Conservation (phyloP, 169 alveolate species). For the Eimeria sp. region DNA sequence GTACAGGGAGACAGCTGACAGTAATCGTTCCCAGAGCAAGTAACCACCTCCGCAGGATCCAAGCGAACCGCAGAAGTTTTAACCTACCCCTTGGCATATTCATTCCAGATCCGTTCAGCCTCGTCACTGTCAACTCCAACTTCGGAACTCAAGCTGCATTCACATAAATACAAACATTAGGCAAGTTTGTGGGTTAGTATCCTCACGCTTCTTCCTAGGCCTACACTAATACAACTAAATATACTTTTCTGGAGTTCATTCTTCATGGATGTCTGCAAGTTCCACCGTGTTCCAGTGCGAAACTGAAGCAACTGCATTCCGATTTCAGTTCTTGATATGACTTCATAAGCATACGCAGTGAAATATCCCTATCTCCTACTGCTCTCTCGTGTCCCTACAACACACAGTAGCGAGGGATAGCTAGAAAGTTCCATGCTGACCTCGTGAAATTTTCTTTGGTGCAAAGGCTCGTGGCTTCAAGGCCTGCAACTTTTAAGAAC, state of each 20-base stretch:
- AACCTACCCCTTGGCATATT: slow-evolving; percentile 54
- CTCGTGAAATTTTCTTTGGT: slow-evolving; percentile 75
- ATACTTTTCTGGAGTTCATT: neutral
- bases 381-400: neutral
- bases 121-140: slow-evolving; percentile 78
- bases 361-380: neutral
- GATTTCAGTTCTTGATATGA: no score
- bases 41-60: neutral
- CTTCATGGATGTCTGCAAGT: neutral
- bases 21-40: neutral
- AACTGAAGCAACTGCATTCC: neutral
- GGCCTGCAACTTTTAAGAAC: slow-evolving; percentile 43
- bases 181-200: neutral
- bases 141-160: slow-evolving; percentile 50
- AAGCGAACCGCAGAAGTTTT: neutral
- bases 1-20: neutral
- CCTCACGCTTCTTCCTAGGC: neutral
- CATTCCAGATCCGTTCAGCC: slow-evolving; percentile 77
- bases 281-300: neutral
- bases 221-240: neutral
- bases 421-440: slow-evolving; percentile 1
- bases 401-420: neutral
- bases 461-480: slow-evolving; percentile 37
- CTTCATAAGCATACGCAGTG: neutral
- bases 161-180: neutral